Evolutionary conservation across 176 grass and related monocot species (phyloP), one percentile per base, ranked within the genome.

Genomic region (Lolium multiflorum): DNA sequence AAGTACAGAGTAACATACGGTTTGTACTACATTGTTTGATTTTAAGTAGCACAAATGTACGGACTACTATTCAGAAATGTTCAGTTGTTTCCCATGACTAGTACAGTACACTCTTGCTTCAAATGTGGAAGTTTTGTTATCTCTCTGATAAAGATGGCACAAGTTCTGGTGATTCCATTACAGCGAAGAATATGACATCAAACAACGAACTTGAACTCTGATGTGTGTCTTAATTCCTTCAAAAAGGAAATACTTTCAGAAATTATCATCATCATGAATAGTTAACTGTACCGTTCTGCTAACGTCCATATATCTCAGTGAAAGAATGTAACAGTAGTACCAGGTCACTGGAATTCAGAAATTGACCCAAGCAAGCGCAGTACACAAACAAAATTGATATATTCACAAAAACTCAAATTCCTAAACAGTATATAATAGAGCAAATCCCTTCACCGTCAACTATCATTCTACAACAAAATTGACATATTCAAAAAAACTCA

Each of bases 1-100:
- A 39, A 10, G 9, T 44, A 20, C 15, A 48, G 18, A 26, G 10
- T 46, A 55, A 43, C 47, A 48, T 22, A 56, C 15, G 39, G 37
- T 79, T 21, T 67, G 51, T 81, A 54, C 25, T 9, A 26, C n/a
- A 78, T 78, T 78, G n/a, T 61, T 83, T 88, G 26, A 83, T 79
- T 71, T 20, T 63, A 71, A 50, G 62, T 83, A 73, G 52, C 10
- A 39, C 38, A 88, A 4, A 37, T 4, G 28, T 28, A 28, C 28
- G 28, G 28, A 28, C 28, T 15, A 41, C 4, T 37, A 58, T 16
- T 51, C 4, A 2, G 18, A 71, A 48, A 61, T 39, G 2, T 72
- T 49, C 60, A 44, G 16, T 28, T 48, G 3, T 67, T 47, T 17
- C 44, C 44, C 41, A 46, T 16, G 7, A 48, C 4, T 20, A 16